Evolutionary conservation across 352 stramenopile species (phyloP).

Genomic region (Thraustochytrium striatum): DNA sequence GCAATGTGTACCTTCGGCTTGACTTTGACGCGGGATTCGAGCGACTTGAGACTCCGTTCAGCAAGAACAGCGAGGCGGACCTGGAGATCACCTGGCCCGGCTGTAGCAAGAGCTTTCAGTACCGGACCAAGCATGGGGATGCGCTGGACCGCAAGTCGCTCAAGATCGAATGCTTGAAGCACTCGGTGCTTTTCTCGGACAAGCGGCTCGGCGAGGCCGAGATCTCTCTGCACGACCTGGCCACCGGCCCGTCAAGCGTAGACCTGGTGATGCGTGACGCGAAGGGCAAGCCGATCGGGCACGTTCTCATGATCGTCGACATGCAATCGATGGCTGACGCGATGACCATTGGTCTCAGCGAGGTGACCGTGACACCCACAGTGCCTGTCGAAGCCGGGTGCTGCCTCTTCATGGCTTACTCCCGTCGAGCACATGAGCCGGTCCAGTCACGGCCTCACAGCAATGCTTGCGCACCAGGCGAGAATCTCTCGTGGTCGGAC

Average conservation of each 20-base stretch:
- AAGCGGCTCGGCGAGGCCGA: neutral
- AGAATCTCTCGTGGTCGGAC: constrained; percentile 8
- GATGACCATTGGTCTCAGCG: neutral
- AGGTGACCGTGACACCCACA: neutral
- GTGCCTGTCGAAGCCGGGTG: neutral
- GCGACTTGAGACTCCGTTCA: neutral
- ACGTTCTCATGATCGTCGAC: neutral
- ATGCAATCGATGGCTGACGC: constrained; percentile 1
- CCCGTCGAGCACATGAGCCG: neutral
- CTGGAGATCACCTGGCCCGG: neutral
- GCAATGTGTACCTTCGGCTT: constrained; percentile 10
- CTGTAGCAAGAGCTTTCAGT: constrained; percentile 7
- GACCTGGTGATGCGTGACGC: constrained; percentile 25
- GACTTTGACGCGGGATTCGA: constrained; percentile 30
- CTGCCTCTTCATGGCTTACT: neutral
- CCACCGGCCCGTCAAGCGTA: neutral
- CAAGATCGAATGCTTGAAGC: constrained; percentile 4
- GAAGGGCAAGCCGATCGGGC: neutral
- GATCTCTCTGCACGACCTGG: constrained; percentile 7
- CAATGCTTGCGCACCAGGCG: neutral
- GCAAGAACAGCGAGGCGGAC: neutral
- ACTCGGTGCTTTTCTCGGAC: constrained; percentile 11
- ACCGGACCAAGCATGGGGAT: constrained; percentile 34
- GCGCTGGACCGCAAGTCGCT: constrained; percentile 7
- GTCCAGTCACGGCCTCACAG: neutral